phyloP scores from a whole-genome alignment of 176 grass and related monocot species.

The Stipa capillata region DNA sequence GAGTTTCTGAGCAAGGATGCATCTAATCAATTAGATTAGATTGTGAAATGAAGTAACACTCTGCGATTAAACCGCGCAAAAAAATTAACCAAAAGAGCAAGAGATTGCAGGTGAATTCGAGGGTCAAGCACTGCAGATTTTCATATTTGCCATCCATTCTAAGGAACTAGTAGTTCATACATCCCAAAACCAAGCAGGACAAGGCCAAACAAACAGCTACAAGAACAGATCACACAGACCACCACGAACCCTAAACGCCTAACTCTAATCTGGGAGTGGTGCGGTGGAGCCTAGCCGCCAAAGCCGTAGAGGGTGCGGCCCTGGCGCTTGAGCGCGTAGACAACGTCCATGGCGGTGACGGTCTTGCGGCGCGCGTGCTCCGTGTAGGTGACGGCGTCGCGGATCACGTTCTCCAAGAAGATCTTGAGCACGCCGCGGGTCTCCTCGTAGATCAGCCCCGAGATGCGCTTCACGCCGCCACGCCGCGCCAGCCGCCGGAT shows the following conservation, averaged over 20 bases:
- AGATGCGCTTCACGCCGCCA: slow-evolving; percentile 94
- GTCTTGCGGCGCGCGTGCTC: slow-evolving; percentile 93
- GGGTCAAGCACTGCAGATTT: no score
- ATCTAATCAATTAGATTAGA: no score
- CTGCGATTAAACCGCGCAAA: no score
- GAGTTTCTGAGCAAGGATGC: no score
- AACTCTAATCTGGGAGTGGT: not conserved
- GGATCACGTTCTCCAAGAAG: slow-evolving; percentile 97
- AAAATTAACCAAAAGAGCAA: not conserved
- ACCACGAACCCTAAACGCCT: no score
- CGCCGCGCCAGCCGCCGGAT: slow-evolving; percentile 65
- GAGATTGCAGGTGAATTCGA: not conserved
- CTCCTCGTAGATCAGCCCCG: slow-evolving; percentile 92
- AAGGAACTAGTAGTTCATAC: not conserved
- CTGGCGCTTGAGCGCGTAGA: slow-evolving; percentile 94
- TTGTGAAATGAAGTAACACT: no score
- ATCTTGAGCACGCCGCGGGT: slow-evolving; percentile 97
- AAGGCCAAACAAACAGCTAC: not conserved
- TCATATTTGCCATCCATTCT: not conserved
- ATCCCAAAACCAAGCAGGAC: not conserved
- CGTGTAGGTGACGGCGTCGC: slow-evolving; percentile 93
- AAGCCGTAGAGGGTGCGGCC: slow-evolving; percentile 89
- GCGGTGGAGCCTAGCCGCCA: slow-evolving; percentile 37
- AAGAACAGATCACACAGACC: no score
- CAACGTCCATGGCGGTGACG: slow-evolving; percentile 92